phyloP scores from a whole-genome alignment of 495 filamentous ascomycete species.

The Lophiostoma macrostomum region DNA sequence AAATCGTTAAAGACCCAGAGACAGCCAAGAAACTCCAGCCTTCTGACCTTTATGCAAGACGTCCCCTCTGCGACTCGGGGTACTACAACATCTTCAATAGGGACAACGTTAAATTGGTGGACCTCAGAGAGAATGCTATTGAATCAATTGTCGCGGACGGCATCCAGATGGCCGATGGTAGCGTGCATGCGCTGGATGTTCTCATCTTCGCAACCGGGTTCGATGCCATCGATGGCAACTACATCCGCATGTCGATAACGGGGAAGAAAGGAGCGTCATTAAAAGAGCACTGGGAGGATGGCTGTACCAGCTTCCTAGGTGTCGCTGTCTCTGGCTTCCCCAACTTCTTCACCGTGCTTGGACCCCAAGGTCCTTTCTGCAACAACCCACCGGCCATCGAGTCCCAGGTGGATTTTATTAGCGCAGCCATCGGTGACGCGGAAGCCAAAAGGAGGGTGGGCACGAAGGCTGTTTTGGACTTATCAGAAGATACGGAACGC shows the following conservation, averaged over 20 bases:
- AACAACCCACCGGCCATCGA: neutral
- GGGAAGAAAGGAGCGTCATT: conserved; percentile 30
- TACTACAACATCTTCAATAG: conserved; percentile 44
- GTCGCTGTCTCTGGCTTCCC: neutral
- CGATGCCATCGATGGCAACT: conserved; percentile 14
- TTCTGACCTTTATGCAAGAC: conserved; percentile 31
- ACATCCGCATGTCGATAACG: neutral
- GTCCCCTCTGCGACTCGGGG: conserved; percentile 35
- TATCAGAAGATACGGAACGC: neutral
- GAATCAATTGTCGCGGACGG: conserved; percentile 17
- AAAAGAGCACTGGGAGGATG: conserved; percentile 31
- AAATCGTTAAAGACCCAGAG: no score
- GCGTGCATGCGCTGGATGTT: conserved; percentile 10
- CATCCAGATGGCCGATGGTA: conserved; percentile 10
- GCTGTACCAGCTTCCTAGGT: neutral
- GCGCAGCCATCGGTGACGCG: neutral
- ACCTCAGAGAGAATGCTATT: conserved; percentile 36
- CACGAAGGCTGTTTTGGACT: no score
- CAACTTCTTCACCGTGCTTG: conserved; percentile 1
- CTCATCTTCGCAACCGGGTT: conserved; percentile 40
- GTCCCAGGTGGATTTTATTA: neutral
- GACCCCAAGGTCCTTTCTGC: neutral
- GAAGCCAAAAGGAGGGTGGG: no score
- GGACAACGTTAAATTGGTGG: conserved; percentile 40
- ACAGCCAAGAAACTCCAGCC: neutral